These are phyloP conservation scores for Apiospora rasikravindrae DNA, from an alignment of 2,329 filamentous ascomycete species.

Conservation along the genomic window DNA sequence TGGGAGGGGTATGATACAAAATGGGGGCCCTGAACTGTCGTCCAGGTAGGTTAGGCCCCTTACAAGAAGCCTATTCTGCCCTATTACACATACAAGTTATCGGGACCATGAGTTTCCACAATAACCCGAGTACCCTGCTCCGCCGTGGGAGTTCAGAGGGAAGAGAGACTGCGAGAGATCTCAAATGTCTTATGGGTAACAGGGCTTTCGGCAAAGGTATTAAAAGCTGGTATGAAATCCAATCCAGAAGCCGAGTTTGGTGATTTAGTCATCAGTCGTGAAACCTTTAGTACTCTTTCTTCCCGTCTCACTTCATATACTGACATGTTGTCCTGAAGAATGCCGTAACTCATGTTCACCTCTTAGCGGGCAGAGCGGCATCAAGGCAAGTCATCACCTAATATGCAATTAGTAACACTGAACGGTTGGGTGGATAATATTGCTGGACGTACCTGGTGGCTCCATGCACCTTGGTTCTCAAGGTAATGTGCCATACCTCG, in stretches of 20 bases:
- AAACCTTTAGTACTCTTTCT: not conserved
- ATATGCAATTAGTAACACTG: not conserved
- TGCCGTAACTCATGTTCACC: not conserved
- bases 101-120: not conserved
- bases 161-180: not conserved
- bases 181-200: not conserved
- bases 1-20: constrained; percentile 6
- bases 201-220: not conserved
- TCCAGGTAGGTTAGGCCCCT: not conserved
- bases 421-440: not conserved
- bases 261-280: constrained; percentile 16
- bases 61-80: not conserved
- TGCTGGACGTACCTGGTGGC: constrained; percentile 42
- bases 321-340: no score
- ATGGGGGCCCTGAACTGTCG: not conserved
- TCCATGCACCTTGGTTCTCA: constrained; percentile 63
- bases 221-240: constrained; percentile 8
- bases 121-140: not conserved
- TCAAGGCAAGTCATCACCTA: constrained; percentile 20
- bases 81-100: not conserved
- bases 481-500: constrained; percentile 68
- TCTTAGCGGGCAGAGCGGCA: constrained; percentile 13
- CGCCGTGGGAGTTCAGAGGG: not conserved
- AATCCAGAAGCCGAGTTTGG: constrained; percentile 15
- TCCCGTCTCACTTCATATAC: not conserved